Evolutionary conservation across 345 rosid species (phyloP).

Genomic region (Cardamine occulta): DNA sequence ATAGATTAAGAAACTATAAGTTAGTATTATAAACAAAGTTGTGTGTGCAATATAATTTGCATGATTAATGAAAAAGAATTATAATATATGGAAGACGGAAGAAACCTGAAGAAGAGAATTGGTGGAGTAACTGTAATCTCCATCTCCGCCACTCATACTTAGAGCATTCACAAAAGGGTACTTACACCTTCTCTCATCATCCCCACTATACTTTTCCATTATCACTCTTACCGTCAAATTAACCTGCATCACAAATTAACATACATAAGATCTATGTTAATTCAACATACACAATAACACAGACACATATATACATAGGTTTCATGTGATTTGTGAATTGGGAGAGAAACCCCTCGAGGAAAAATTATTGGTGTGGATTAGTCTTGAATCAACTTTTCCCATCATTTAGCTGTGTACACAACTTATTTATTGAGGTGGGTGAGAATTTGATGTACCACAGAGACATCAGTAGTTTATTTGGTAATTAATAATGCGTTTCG

Average conservation of each 20-base stretch:
- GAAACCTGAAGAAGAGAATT: conserved; percentile 32
- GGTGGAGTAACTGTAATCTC: conserved; percentile 23
- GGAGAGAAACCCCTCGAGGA: conserved; percentile 4
- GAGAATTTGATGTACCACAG: no score
- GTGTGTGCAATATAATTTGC: background rate
- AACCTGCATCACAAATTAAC: background rate
- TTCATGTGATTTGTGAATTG: background rate
- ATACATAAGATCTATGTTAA: background rate
- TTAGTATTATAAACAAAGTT: background rate
- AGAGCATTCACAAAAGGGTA: conserved; percentile 2
- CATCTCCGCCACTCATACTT: conserved; percentile 23
- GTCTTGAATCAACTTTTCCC: background rate
- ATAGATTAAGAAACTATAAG: background rate
- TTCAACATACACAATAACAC: background rate
- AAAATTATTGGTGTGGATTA: background rate
- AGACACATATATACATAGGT: background rate
- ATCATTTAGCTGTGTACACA: background rate
- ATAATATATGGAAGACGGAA: background rate
- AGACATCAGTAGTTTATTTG: background rate
- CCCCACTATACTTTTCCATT: background rate
- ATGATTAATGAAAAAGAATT: background rate
- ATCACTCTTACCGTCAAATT: background rate
- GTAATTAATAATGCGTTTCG: background rate
- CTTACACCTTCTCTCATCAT: background rate
- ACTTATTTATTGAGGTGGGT: background rate